These are phyloP conservation scores for Coemansia sp. DNA, from an alignment of 192 early-diverging fungal species.

Conservation along the genomic window DNA sequence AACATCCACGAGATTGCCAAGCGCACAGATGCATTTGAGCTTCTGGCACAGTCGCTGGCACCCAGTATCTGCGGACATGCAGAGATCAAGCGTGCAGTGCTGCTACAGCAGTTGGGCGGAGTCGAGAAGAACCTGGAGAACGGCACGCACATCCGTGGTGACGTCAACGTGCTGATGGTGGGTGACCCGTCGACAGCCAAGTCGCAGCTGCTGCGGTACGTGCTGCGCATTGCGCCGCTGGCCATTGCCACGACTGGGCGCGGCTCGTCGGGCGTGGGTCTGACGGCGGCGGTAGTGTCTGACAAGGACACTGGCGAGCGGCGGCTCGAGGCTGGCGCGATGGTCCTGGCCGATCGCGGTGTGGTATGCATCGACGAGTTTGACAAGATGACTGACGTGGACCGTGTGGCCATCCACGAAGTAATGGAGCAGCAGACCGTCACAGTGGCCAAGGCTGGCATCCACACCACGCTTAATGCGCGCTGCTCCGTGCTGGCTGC, in stretches of 20 bases:
- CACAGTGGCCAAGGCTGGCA: slow-evolving; percentile 97
- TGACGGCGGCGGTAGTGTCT: slow-evolving; percentile 93
- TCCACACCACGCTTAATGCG: slow-evolving; percentile 96
- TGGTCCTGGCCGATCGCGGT: slow-evolving; percentile 97
- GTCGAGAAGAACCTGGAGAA: slow-evolving; percentile 91
- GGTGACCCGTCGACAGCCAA: slow-evolving; percentile 99
- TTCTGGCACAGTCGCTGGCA: slow-evolving; percentile 83
- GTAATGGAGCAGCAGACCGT: slow-evolving; percentile 99
- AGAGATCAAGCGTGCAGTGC: slow-evolving; percentile 91
- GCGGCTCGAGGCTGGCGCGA: slow-evolving; percentile 94
- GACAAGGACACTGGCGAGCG: slow-evolving; percentile 97
- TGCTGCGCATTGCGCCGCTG: slow-evolving; percentile 91
- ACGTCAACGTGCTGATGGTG: slow-evolving; percentile 98
- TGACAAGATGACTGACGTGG: slow-evolving; percentile 98
- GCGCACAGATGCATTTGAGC: slow-evolving; percentile 72
- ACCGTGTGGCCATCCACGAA: slow-evolving; percentile 99
- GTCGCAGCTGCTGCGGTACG: slow-evolving; percentile 96
- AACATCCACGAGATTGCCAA: slow-evolving; percentile 78
- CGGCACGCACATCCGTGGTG: slow-evolving; percentile 94
- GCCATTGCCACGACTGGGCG: slow-evolving; percentile 97
- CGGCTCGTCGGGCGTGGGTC: slow-evolving; percentile 94
- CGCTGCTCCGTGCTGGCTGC: slow-evolving; percentile 96
- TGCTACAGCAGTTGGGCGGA: slow-evolving; percentile 88
- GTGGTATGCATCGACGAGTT: slow-evolving; percentile 99
- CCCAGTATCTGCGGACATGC: slow-evolving; percentile 89